A percentile compares a stretch with the other conserved stretches of the same genome.
These are phyloP conservation scores for Fragaria vesca DNA, from an alignment of 306 rosid species.

Conservation along the genomic window DNA sequence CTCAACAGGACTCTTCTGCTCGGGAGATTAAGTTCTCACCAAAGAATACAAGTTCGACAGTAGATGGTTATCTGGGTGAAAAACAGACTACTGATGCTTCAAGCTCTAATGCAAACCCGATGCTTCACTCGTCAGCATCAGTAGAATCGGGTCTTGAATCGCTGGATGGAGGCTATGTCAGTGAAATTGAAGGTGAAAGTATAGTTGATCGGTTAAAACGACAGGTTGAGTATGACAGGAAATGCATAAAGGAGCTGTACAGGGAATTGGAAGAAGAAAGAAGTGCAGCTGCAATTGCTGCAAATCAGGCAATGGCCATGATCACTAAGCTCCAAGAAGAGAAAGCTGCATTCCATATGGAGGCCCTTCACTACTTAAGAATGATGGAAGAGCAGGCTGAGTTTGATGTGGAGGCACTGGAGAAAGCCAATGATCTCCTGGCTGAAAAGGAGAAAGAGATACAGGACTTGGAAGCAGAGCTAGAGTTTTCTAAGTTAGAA, in stretches of 20 bases:
- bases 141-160: conserved; percentile 57
- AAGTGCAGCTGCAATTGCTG: conserved; percentile 74
- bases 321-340: conserved; percentile 93
- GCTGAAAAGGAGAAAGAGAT: conserved; percentile 74
- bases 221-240: conserved; percentile 54
- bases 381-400: conserved; percentile 99
- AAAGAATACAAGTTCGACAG: conserved; percentile 17
- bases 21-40: conserved; percentile 32
- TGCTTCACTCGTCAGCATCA: conserved; percentile 41
- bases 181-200: conserved; percentile 73
- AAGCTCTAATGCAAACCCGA: conserved; percentile 28
- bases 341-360: conserved; percentile 87
- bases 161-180: conserved; percentile 45
- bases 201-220: conserved; percentile 46
- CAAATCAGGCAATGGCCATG: conserved; percentile 93
- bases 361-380: conserved; percentile 81
- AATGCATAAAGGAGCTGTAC: conserved; percentile 48
- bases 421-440: conserved; percentile 70
- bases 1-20: conserved; percentile 23
- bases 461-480: conserved; percentile 81
- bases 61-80: conserved; percentile 28
- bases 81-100: conserved; percentile 30
- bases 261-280: conserved; percentile 87
- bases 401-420: conserved; percentile 75
- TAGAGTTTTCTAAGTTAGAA: conserved; percentile 53